Percentiles rank a stretch among this genome's conserved stretches.
Evolutionary conservation across 768 basidiomycete genomes (phyloP).

Genomic region (Lactifluus hygrophoroides): DNA sequence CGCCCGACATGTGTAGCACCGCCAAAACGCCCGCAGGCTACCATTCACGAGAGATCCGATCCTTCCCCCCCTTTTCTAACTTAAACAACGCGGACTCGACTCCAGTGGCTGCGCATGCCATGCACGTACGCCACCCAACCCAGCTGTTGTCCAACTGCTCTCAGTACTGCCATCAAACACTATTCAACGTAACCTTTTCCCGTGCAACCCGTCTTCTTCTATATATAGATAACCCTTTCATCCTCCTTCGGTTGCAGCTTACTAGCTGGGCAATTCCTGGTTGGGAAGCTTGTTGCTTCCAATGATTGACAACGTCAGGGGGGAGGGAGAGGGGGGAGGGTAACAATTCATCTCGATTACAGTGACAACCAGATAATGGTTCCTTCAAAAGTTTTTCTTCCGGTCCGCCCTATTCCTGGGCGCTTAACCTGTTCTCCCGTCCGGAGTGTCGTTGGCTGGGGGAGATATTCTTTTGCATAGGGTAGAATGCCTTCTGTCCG

Average conservation of each 20-base stretch:
- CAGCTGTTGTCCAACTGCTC: not conserved
- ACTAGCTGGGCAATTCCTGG: not conserved
- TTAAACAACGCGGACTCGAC: constrained; percentile 5
- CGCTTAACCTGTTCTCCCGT: not conserved
- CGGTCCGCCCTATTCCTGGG: not conserved
- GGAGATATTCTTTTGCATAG: no score
- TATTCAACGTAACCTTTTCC: constrained; percentile 10
- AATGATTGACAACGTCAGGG: constrained; percentile 9
- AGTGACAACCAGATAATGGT: not conserved
- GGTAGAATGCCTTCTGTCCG: not conserved
- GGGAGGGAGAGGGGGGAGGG: not conserved
- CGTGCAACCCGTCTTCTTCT: constrained; percentile 5
- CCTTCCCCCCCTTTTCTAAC: constrained; percentile 5
- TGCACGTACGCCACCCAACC: not conserved
- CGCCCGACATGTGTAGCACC: constrained; percentile 1
- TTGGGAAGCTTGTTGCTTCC: constrained; percentile 11
- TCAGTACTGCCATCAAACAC: not conserved
- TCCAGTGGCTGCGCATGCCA: constrained; percentile 3
- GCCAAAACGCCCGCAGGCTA: not conserved
- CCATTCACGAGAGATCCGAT: not conserved
- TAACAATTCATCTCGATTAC: not conserved
- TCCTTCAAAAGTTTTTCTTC: not conserved
- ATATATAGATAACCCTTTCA: constrained; percentile 17
- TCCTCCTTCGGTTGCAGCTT: not conserved
- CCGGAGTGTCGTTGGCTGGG: not conserved